Evolutionary conservation across 2,329 filamentous ascomycete genomes (phyloP).

Genomic region (Lomentospora prolificans): DNA sequence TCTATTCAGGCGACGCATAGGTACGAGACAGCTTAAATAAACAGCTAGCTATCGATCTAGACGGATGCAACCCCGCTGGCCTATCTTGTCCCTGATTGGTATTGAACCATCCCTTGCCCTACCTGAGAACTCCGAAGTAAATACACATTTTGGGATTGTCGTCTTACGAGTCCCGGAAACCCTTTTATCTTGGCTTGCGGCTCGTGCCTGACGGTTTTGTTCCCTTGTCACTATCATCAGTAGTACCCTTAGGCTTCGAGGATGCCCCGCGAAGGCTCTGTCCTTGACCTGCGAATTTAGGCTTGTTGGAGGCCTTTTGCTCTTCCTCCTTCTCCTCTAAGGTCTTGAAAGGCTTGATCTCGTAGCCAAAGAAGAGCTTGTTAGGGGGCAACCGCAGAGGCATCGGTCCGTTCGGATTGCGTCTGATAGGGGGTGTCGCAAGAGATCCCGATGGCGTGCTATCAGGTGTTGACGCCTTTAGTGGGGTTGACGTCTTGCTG

Average conservation of each 20-base stretch:
- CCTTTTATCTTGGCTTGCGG: background rate
- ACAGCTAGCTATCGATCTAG: background rate
- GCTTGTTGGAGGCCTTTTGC: slow-evolving; percentile 51
- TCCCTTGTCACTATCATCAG: slow-evolving; percentile 2
- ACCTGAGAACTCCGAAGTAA: background rate
- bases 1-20: background rate
- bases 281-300: slow-evolving; percentile 76
- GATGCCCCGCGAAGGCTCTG: slow-evolving; percentile 55
- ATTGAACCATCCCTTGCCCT: background rate
- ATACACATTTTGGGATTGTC: background rate
- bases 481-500: slow-evolving; percentile 58
- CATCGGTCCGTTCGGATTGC: slow-evolving; percentile 46
- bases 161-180: too few species aligned
- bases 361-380: slow-evolving; percentile 94
- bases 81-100: background rate
- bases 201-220: background rate
- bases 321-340: slow-evolving; percentile 61
- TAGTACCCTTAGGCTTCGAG: slow-evolving; percentile 3
- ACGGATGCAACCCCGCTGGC: background rate
- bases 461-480: slow-evolving; percentile 61
- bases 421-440: slow-evolving; percentile 19
- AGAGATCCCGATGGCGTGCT: slow-evolving; percentile 41
- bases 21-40: background rate
- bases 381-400: slow-evolving; percentile 76
- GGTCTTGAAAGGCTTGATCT: slow-evolving; percentile 79